These are phyloP conservation scores for Penicillium paradoxum DNA, from an alignment of 495 filamentous ascomycete genomes.

Conservation along the genomic window DNA sequence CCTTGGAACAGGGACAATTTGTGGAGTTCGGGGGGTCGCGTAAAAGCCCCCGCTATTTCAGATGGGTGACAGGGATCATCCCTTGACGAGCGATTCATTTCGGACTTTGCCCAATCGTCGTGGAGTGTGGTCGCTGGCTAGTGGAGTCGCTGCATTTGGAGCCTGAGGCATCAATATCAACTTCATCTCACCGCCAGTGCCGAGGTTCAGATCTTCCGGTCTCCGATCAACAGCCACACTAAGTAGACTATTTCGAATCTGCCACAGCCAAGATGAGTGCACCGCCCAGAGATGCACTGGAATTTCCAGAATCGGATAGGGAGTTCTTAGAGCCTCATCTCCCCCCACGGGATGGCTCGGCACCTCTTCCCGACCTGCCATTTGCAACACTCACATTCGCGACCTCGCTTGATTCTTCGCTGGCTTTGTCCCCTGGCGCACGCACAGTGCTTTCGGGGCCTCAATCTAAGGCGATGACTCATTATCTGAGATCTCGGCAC, in stretches of 20 bases:
- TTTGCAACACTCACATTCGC: constrained; percentile 87
- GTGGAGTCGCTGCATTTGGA: background rate
- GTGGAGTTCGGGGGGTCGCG: background rate
- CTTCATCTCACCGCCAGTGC: background rate
- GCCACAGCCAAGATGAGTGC: constrained; percentile 1
- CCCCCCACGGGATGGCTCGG: constrained; percentile 22
- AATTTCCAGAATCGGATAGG: constrained; percentile 34
- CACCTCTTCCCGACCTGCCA: constrained; percentile 24
- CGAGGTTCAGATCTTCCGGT: background rate
- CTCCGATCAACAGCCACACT: background rate
- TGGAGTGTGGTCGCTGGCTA: background rate
- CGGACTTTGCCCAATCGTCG: background rate
- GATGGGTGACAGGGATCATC: background rate
- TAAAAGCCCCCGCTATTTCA: constrained; percentile 3
- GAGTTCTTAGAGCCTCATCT: constrained; percentile 44
- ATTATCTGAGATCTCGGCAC: constrained; percentile 78
- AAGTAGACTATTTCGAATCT: background rate
- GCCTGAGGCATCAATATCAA: constrained; percentile 6
- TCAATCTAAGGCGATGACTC: constrained; percentile 84
- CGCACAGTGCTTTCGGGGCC: constrained; percentile 77
- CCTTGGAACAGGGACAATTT: background rate
- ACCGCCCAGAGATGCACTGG: constrained; percentile 28
- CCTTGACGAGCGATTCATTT: background rate
- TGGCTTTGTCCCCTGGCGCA: constrained; percentile 67
- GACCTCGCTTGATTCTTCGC: constrained; percentile 72